A percentile compares a stretch with the other conserved stretches of the same genome.
Conservation (phyloP, 495 filamentous ascomycete species). For the Aspergillus affinis region DNA sequence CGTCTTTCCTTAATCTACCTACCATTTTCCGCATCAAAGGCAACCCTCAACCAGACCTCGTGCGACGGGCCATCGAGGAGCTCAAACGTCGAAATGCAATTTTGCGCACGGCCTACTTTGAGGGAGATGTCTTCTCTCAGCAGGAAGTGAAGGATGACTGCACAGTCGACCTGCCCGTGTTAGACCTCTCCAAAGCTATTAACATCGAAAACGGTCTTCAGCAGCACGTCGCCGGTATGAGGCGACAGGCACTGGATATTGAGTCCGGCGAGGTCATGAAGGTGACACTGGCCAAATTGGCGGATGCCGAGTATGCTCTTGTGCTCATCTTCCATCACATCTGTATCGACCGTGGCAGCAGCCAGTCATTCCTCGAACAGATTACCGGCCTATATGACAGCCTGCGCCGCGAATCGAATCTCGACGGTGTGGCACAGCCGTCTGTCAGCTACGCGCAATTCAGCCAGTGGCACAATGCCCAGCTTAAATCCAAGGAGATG, state of each 20-base stretch:
- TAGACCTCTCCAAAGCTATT: background rate
- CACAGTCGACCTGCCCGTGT: background rate
- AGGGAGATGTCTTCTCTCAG: background rate
- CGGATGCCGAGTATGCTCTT: constrained; percentile 17
- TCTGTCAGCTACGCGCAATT: constrained; percentile 26
- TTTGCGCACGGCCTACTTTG: background rate
- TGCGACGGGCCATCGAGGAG: constrained; percentile 11
- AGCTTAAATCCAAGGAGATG: background rate
- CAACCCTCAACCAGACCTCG: constrained; percentile 10
- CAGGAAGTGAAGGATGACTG: background rate
- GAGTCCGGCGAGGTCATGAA: constrained; percentile 27
- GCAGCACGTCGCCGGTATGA: background rate
- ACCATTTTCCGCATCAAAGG: constrained; percentile 26
- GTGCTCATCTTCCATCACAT: constrained; percentile 33
- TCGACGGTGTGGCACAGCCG: background rate
- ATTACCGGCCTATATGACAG: constrained; percentile 26
- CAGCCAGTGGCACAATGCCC: constrained; percentile 24
- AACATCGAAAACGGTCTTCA: background rate
- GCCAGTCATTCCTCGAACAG: constrained; percentile 21
- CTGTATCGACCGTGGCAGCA: constrained; percentile 26
- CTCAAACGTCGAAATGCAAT: constrained; percentile 13
- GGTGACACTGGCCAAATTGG: constrained; percentile 17
- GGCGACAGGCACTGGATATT: constrained; percentile 17
- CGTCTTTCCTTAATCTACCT: constrained; percentile 35
- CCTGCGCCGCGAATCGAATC: background rate